Conservation (phyloP, 2,329 filamentous ascomycete species). For the Colletotrichum neosansevieriae region DNA sequence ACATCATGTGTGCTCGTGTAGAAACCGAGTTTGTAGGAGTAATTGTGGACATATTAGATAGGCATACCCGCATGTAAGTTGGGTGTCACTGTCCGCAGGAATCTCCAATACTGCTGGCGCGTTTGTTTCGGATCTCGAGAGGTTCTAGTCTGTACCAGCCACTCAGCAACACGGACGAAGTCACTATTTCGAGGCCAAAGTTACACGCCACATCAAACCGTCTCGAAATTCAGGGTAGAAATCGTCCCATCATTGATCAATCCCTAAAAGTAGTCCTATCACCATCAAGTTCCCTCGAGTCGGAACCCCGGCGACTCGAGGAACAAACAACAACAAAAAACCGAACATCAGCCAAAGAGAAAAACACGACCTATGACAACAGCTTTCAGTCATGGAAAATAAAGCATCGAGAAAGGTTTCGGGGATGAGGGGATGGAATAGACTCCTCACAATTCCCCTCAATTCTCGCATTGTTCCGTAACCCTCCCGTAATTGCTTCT, state of each 20-base stretch:
- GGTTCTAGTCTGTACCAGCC: too few species aligned
- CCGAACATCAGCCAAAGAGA: too few species aligned
- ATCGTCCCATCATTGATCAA: conserved; percentile 40
- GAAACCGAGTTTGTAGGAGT: not conserved
- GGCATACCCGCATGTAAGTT: too few species aligned
- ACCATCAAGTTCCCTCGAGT: conserved; percentile 22
- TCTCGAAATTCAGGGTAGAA: conserved; percentile 12
- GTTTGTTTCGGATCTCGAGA: too few species aligned
- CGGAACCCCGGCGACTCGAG: not conserved
- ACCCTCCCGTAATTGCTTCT: not conserved
- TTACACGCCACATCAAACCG: not conserved
- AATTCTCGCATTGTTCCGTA: not conserved
- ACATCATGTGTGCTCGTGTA: not conserved
- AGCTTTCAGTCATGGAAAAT: conserved; percentile 2
- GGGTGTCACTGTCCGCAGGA: too few species aligned
- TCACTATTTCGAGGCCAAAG: too few species aligned
- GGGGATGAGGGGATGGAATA: not conserved
- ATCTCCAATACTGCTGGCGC: too few species aligned
- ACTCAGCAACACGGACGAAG: too few species aligned
- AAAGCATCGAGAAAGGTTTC: not conserved
- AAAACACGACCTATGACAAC: too few species aligned
- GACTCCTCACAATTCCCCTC: conserved; percentile 7
- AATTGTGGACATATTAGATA: not conserved
- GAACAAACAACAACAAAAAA: not conserved
- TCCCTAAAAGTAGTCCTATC: conserved; percentile 14